Evolutionary conservation across 257 asterid species (phyloP).

Genomic region (Ehretia macrophylla): DNA sequence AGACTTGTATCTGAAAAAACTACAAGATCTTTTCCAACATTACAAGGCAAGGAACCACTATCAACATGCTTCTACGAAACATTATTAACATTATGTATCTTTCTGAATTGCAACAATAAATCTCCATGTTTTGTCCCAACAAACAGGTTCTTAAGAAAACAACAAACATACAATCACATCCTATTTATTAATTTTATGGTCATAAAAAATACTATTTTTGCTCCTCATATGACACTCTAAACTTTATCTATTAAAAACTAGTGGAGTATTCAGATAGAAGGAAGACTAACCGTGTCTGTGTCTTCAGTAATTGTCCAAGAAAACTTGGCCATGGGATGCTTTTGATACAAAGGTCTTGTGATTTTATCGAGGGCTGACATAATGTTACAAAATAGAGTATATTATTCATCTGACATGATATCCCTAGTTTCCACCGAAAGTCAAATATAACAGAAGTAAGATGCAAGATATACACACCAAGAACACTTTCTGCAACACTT

Average conservation of each 20-base stretch:
- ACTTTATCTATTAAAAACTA: too few species aligned
- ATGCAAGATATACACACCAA: conserved; percentile 48
- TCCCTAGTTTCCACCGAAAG: conserved; percentile 6
- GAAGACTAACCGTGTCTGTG: conserved; percentile 68
- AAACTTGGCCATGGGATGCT: conserved; percentile 98
- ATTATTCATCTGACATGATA: conserved; percentile 16
- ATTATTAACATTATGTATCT: too few species aligned
- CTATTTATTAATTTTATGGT: too few species aligned
- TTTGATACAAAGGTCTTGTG: conserved; percentile 76
- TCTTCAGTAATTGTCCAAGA: conserved; percentile 92
- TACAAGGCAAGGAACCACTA: too few species aligned
- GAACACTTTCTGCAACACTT: conserved; percentile 62
- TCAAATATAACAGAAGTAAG: conserved; percentile 8
- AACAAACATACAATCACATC: too few species aligned
- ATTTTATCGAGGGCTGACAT: conserved; percentile 79
- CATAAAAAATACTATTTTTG: too few species aligned
- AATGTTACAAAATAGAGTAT: conserved; percentile 12
- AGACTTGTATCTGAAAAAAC: too few species aligned
- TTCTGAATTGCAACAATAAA: too few species aligned
- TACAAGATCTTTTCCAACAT: too few species aligned
- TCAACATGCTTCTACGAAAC: too few species aligned
- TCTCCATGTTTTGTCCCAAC: too few species aligned
- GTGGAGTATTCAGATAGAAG: background rate
- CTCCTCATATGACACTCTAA: background rate
- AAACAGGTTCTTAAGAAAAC: too few species aligned